Conservation (phyloP, 768 basidiomycete genomes). For the Trametes cingulata region DNA sequence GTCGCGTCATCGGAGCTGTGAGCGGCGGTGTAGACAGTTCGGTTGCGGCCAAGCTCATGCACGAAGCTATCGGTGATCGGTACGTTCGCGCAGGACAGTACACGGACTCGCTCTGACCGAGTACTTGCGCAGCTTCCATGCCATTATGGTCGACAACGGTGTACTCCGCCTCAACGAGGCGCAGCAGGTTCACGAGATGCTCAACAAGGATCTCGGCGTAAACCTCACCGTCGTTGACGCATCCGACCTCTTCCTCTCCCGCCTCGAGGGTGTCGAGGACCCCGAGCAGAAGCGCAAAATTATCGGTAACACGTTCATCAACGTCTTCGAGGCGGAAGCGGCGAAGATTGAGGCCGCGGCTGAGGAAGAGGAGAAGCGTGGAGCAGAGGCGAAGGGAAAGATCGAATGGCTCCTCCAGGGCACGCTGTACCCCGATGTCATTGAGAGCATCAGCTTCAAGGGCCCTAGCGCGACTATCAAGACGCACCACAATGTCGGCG, state of each 20-base stretch:
- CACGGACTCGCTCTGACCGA: background rate
- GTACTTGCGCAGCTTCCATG: constrained; percentile 74
- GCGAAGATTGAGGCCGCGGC: constrained; percentile 82
- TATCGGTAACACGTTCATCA: constrained; percentile 98
- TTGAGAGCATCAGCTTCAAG: constrained; percentile 99
- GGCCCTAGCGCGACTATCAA: constrained; percentile 99
- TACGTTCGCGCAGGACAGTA: constrained; percentile 32
- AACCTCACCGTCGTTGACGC: constrained; percentile 96
- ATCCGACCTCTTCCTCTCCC: constrained; percentile 87
- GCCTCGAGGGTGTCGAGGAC: constrained; percentile 90
- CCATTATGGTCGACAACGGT: constrained; percentile 99
- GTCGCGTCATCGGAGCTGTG: constrained; percentile 97
- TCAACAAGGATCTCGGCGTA: constrained; percentile 90
- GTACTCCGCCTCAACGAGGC: constrained; percentile 93
- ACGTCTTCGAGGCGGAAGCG: constrained; percentile 96
- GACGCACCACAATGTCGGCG: constrained; percentile 99
- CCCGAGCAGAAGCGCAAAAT: constrained; percentile 97
- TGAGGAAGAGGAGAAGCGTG: constrained; percentile 69
- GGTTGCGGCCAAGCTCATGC: constrained; percentile 98
- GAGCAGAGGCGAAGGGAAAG: constrained; percentile 76
- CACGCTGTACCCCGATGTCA: constrained; percentile 98
- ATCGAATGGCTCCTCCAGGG: constrained; percentile 98
- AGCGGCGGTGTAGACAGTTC: constrained; percentile 98
- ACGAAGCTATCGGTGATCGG: constrained; percentile 98
- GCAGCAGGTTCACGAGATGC: constrained; percentile 88